These are phyloP conservation scores for Candida tropicalis DNA, from an alignment of 1,139 yeast genomes.

Conservation along the genomic window DNA sequence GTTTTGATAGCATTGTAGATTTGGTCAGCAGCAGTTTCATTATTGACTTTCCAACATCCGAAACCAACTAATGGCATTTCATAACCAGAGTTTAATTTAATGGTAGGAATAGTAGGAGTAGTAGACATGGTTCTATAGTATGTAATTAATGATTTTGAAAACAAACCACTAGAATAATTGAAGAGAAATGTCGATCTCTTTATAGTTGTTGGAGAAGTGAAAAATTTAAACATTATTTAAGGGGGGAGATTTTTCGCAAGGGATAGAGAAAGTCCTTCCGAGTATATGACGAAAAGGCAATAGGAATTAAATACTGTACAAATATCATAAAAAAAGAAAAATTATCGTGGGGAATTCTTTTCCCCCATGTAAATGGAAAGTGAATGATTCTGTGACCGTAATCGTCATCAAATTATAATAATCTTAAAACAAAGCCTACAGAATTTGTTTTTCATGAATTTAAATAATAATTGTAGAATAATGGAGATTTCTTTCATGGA, in stretches of 20 bases:
- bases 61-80: constrained; percentile 67
- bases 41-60: constrained; percentile 70
- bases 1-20: constrained; percentile 67
- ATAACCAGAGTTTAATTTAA: constrained; percentile 60
- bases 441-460: no score
- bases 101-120: constrained; percentile 23
- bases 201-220: neutral
- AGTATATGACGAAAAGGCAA: no score
- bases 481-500: no score
- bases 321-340: neutral
- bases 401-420: no score
- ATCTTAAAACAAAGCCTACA: no score
- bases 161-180: neutral
- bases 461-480: no score
- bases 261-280: neutral
- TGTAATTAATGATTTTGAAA: neutral
- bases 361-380: neutral
- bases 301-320: no score
- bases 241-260: neutral
- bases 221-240: neutral
- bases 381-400: neutral
- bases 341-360: no score
- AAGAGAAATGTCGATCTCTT: neutral
- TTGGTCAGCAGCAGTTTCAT: constrained; percentile 56
- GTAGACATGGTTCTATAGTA: neutral